phyloP scores from a whole-genome alignment of 768 basidiomycete genomes.

The Tricholoma bakamatsutake region DNA sequence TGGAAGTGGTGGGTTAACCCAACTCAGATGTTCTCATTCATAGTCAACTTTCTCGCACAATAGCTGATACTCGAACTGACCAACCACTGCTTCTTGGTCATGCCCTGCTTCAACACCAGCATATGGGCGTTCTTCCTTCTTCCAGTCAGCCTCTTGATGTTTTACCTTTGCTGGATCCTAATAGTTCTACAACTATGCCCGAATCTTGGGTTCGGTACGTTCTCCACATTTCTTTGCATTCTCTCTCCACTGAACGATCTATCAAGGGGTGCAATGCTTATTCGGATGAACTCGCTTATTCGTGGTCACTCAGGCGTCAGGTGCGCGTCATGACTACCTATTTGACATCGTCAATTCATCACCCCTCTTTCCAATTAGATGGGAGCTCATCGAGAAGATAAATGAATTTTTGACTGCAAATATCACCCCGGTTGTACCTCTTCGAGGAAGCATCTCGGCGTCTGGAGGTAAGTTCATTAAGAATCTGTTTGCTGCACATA shows the following conservation, averaged over 20 bases:
- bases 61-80: slow-evolving; percentile 72
- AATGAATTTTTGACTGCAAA: slow-evolving; percentile 54
- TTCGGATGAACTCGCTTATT: slow-evolving; percentile 79
- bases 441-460: slow-evolving; percentile 73
- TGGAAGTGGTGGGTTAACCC: slow-evolving; percentile 51
- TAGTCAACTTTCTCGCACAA: slow-evolving; percentile 2
- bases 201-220: slow-evolving; percentile 74
- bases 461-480: slow-evolving; percentile 50
- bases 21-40: slow-evolving; percentile 1
- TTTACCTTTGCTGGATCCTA: slow-evolving; percentile 65
- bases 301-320: slow-evolving; percentile 80
- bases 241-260: slow-evolving; percentile 34
- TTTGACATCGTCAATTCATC: neutral
- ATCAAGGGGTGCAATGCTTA: slow-evolving; percentile 60
- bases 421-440: slow-evolving; percentile 71
- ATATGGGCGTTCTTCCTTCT: slow-evolving; percentile 59
- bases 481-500: neutral
- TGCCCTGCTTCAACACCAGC: slow-evolving; percentile 71
- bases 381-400: slow-evolving; percentile 72
- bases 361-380: slow-evolving; percentile 24
- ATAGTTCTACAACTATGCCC: slow-evolving; percentile 68
- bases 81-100: slow-evolving; percentile 56
- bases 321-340: slow-evolving; percentile 13
- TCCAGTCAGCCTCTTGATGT: slow-evolving; percentile 38
- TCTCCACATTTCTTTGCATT: slow-evolving; percentile 17